Percentiles rank a stretch among this genome's conserved stretches.
Conservation (phyloP, 768 basidiomycete genomes). For the Mycena olivaceomarginata region DNA sequence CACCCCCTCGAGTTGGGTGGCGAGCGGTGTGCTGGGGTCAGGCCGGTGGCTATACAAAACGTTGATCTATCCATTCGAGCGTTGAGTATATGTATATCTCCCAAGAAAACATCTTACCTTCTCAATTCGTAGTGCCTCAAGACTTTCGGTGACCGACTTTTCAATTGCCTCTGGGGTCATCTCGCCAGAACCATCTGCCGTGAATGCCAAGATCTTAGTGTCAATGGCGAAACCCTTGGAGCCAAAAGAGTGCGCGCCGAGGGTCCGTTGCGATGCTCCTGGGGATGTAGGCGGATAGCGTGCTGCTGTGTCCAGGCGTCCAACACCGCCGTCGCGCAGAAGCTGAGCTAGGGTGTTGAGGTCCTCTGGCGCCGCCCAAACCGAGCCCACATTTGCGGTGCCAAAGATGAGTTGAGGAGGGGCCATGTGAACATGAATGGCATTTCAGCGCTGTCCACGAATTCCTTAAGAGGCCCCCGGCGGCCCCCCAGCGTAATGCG, state of each 20-base stretch:
- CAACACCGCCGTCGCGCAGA: neutral
- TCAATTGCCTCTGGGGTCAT: neutral
- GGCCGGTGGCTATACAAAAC: conserved; percentile 5
- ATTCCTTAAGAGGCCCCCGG: neutral
- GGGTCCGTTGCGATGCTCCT: conserved; percentile 8
- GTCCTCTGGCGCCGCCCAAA: neutral
- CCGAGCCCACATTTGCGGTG: conserved; percentile 5
- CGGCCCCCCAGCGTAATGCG: neutral
- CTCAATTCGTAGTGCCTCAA: conserved; percentile 1
- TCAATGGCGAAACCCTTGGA: conserved; percentile 4
- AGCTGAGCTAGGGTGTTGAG: neutral
- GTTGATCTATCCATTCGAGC: neutral
- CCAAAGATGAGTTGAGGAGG: conserved; percentile 13
- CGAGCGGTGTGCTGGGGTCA: conserved; percentile 13
- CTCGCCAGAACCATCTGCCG: conserved; percentile 1
- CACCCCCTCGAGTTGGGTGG: neutral
- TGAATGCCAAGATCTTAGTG: conserved; percentile 2
- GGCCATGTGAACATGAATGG: neutral
- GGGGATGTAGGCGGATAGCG: conserved; percentile 1
- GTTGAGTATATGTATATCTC: neutral
- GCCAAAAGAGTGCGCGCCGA: conserved; percentile 3
- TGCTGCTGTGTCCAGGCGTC: neutral
- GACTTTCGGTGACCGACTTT: neutral
- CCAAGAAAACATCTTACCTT: neutral
- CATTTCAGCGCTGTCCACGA: neutral